A percentile compares a stretch with the other conserved stretches of the same genome.
phyloP scores from a whole-genome alignment of 2,329 filamentous ascomycete genomes.

The Fusarium sp. region DNA sequence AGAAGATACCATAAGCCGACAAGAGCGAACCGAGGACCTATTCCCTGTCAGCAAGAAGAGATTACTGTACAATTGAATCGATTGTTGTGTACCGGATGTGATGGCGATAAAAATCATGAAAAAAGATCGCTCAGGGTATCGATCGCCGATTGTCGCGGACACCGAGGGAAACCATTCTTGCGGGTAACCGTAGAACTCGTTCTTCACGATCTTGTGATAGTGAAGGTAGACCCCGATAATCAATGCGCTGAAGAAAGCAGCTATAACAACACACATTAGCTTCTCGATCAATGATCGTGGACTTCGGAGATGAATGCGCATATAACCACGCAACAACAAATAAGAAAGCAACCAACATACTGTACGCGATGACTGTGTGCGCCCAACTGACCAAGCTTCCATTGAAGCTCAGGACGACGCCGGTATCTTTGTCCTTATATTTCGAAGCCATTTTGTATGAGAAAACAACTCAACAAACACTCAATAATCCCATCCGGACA shows the following conservation, averaged over 20 bases:
- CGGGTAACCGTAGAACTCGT: conserved; percentile 94
- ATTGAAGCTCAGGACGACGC: conserved; percentile 73
- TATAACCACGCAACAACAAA: not conserved
- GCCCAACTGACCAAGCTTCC: conserved; percentile 91
- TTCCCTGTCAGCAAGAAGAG: conserved; percentile 27
- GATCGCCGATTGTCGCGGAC: conserved; percentile 95
- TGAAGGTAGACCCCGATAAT: conserved; percentile 84
- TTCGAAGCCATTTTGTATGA: conserved; percentile 52
- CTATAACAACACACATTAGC: conserved; percentile 55
- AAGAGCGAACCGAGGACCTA: conserved; percentile 89
- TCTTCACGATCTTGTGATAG: conserved; percentile 97
- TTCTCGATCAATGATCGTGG: conserved; percentile 2
- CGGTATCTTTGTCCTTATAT: conserved; percentile 74
- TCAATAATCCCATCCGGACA: conserved; percentile 47
- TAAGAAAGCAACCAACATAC: conserved; percentile 58
- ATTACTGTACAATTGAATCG: not conserved
- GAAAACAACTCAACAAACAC: conserved; percentile 34
- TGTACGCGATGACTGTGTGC: conserved; percentile 86
- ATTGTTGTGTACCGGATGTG: conserved; percentile 75
- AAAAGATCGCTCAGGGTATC: conserved; percentile 94
- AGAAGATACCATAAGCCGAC: conserved; percentile 93
- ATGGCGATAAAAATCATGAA: conserved; percentile 98
- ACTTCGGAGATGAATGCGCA: not conserved
- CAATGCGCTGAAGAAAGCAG: conserved; percentile 87
- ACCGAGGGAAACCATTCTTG: conserved; percentile 98